Evolutionary conservation across 495 filamentous ascomycete species (phyloP).

Genomic region (Penicillium canariense): DNA sequence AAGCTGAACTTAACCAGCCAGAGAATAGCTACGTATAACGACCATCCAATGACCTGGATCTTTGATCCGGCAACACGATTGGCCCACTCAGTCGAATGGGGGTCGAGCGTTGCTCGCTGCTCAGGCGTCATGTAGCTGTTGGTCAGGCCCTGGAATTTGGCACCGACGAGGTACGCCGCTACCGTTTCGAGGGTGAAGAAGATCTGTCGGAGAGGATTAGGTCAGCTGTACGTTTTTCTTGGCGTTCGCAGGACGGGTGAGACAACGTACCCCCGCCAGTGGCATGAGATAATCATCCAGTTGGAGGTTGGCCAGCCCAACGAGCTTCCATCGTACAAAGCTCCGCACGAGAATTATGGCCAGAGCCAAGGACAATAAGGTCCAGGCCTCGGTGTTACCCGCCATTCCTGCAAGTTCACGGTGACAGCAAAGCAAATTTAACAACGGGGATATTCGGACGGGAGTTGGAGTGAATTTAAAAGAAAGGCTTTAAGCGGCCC

Average conservation of each 20-base stretch:
- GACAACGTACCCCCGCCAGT: conserved; percentile 41
- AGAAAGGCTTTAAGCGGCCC: neutral
- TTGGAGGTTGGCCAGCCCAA: conserved; percentile 44
- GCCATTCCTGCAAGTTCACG: conserved; percentile 11
- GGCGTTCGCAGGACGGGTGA: neutral
- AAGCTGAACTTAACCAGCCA: conserved; percentile 53
- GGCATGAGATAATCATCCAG: conserved; percentile 60
- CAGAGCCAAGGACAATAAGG: conserved; percentile 45
- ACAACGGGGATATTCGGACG: neutral
- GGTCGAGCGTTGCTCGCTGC: conserved; percentile 39
- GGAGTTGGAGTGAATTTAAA: conserved; percentile 1
- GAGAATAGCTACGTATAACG: conserved; percentile 47
- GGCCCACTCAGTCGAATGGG: conserved; percentile 37
- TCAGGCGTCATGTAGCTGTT: conserved; percentile 52
- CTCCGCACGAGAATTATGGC: conserved; percentile 44
- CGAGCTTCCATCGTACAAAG: conserved; percentile 43
- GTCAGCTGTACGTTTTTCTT: neutral
- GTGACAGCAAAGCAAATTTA: neutral
- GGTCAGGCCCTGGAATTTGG: conserved; percentile 42
- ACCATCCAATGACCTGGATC: conserved; percentile 52
- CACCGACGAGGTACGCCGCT: conserved; percentile 35
- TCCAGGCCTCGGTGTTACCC: conserved; percentile 43
- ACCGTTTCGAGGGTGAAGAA: conserved; percentile 34
- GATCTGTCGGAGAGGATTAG: conserved; percentile 8
- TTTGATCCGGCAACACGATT: conserved; percentile 50